phyloP scores from a whole-genome alignment of 495 filamentous ascomycete genomes.

The Tuber microsphaerosporum region DNA sequence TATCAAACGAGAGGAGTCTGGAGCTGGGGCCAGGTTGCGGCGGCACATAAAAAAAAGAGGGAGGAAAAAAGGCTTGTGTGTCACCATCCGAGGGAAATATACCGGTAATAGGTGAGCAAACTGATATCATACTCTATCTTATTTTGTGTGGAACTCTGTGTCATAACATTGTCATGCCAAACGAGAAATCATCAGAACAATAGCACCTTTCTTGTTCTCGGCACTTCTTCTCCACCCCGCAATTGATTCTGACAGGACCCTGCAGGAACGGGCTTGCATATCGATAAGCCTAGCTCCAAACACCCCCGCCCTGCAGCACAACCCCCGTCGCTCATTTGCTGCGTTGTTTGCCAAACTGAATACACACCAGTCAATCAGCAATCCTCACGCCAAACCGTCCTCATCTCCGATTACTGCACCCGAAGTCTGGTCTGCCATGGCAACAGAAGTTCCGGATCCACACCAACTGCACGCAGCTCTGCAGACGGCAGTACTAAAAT shows the following conservation, averaged over 20 bases:
- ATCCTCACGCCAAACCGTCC: not conserved
- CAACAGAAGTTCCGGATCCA: constrained; percentile 33
- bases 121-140: not conserved
- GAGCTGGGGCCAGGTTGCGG: not conserved
- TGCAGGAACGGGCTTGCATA: not conserved
- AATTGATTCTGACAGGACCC: not conserved
- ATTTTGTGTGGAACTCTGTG: not conserved
- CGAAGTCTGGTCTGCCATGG: constrained; percentile 20
- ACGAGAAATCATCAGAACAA: not conserved
- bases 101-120: not conserved
- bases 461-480: constrained; percentile 48
- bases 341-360: not conserved
- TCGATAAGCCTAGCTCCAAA: not conserved
- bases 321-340: not conserved
- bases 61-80: not conserved
- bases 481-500: constrained; percentile 77
- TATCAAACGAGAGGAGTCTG: not conserved
- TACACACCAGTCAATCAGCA: not conserved
- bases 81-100: not conserved
- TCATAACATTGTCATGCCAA: not conserved
- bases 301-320: not conserved
- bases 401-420: not conserved
- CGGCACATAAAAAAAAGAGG: not conserved
- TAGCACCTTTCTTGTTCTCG: not conserved
- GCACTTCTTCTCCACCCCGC: not conserved